Evolutionary conservation across 2,329 filamentous ascomycete genomes (phyloP).

Genomic region (Elsinoe perseae): DNA sequence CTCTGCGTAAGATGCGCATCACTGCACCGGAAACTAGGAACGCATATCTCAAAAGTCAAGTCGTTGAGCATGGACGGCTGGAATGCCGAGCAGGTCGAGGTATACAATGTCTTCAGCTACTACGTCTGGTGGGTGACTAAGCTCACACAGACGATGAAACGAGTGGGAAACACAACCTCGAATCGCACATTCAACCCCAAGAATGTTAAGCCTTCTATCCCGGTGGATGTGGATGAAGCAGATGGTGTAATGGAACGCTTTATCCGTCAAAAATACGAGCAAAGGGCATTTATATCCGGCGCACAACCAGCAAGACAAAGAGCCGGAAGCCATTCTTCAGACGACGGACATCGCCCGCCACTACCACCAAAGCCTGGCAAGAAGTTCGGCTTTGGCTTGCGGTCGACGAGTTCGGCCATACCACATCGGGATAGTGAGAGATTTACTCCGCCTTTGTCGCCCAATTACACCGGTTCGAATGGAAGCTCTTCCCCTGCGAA

Average conservation of each 20-base stretch:
- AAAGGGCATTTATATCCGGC: conserved; percentile 43
- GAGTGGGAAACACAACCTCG: conserved; percentile 74
- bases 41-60: conserved; percentile 98
- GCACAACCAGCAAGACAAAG: conserved; percentile 41
- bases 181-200: conserved; percentile 87
- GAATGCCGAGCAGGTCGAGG: conserved; percentile 92
- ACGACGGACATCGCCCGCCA: conserved; percentile 50
- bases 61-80: conserved; percentile 98
- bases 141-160: conserved; percentile 73
- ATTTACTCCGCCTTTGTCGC: conserved; percentile 32
- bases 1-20: conserved; percentile 97
- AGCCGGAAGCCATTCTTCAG: conserved; percentile 45
- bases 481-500: conserved; percentile 20
- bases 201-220: conserved; percentile 73
- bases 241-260: conserved; percentile 93
- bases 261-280: conserved; percentile 88
- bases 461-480: conserved; percentile 24
- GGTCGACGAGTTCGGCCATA: conserved; percentile 62
- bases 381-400: conserved; percentile 57
- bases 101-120: conserved; percentile 43
- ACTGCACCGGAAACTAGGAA: conserved; percentile 91
- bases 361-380: conserved; percentile 54
- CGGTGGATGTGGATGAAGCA: conserved; percentile 83
- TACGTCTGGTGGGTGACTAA: conserved; percentile 45
- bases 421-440: conserved; percentile 45